Conservation (phyloP, 352 stramenopile genomes). For the Pythium rhizo-oryzae region DNA sequence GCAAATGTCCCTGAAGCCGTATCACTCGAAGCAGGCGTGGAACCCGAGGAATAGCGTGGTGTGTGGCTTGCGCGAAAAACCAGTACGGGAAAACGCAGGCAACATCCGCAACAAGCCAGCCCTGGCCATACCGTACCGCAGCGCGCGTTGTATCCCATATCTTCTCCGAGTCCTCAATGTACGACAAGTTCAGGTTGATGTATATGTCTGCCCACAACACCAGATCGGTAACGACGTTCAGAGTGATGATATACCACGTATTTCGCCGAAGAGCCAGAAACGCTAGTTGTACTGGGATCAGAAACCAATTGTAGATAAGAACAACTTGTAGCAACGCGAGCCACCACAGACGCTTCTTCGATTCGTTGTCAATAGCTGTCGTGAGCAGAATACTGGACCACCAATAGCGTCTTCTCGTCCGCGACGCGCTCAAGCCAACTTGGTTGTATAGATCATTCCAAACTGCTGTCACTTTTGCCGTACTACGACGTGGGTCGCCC, state of each 20-base stretch:
- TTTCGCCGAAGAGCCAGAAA: slow-evolving; percentile 39
- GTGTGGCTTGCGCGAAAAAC: slow-evolving; percentile 25
- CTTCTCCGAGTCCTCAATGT: slow-evolving; percentile 56
- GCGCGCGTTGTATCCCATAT: slow-evolving; percentile 47
- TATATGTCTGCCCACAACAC: slow-evolving; percentile 53
- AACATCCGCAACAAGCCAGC: slow-evolving; percentile 43
- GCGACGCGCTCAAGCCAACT: slow-evolving; percentile 10
- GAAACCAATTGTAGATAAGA: slow-evolving; percentile 59
- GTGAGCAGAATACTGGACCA: slow-evolving; percentile 40
- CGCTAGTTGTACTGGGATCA: slow-evolving; percentile 45
- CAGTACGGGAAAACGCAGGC: slow-evolving; percentile 50
- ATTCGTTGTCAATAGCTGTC: slow-evolving; percentile 48
- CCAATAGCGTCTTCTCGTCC: slow-evolving; percentile 13
- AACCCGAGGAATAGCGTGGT: slow-evolving; percentile 32
- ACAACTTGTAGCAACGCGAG: slow-evolving; percentile 44
- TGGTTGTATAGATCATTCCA: slow-evolving; percentile 33
- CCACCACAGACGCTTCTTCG: slow-evolving; percentile 49
- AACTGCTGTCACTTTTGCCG: slow-evolving; percentile 5
- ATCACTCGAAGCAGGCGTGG: slow-evolving; percentile 46
- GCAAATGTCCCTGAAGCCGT: slow-evolving; percentile 39
- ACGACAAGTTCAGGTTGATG: slow-evolving; percentile 61
- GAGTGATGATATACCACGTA: slow-evolving; percentile 34
- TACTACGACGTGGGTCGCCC: not conserved
- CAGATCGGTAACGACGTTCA: slow-evolving; percentile 48
- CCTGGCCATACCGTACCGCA: slow-evolving; percentile 38